Conservation (phyloP, 2,329 filamentous ascomycete genomes). For the Paradendryphiella salina region DNA sequence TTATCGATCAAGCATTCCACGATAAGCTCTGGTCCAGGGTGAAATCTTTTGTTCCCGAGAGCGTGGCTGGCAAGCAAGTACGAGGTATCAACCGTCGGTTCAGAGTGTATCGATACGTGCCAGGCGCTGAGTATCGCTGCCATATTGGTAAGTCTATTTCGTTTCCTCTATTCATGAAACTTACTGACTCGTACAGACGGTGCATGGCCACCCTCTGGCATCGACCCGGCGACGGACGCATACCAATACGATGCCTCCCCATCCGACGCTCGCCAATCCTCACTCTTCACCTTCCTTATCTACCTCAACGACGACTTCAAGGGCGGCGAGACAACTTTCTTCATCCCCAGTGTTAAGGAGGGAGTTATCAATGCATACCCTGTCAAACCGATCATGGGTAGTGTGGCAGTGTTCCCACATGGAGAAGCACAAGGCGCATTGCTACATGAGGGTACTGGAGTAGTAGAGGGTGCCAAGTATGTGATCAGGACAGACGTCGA, state of each 20-base stretch:
- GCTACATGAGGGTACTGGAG: conserved; percentile 71
- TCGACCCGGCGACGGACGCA: conserved; percentile 56
- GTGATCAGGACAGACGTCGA: conserved; percentile 72
- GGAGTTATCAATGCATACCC: conserved; percentile 71
- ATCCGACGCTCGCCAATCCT: conserved; percentile 62
- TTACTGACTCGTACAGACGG: conserved; percentile 53
- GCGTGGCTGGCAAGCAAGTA: conserved; percentile 59
- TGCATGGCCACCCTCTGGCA: conserved; percentile 72
- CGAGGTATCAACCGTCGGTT: conserved; percentile 71
- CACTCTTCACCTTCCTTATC: conserved; percentile 69
- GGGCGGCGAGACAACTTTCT: conserved; percentile 72
- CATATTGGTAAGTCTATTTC: conserved; percentile 57
- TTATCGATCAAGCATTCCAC: conserved; percentile 66
- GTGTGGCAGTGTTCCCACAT: conserved; percentile 70
- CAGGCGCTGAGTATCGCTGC: conserved; percentile 70
- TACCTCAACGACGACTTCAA: conserved; percentile 74
- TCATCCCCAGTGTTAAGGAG: conserved; percentile 65
- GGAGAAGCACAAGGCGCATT: conserved; percentile 67
- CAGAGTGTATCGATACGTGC: conserved; percentile 72
- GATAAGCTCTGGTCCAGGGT: conserved; percentile 66
- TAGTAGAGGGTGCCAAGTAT: conserved; percentile 67
- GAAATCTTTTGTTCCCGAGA: conserved; percentile 59
- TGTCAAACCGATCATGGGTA: conserved; percentile 69
- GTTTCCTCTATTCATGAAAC: background rate
- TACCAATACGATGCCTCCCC: conserved; percentile 72